phyloP scores from a whole-genome alignment of 2,329 filamentous ascomycete species.

The Hymenoscyphus fructigenus region DNA sequence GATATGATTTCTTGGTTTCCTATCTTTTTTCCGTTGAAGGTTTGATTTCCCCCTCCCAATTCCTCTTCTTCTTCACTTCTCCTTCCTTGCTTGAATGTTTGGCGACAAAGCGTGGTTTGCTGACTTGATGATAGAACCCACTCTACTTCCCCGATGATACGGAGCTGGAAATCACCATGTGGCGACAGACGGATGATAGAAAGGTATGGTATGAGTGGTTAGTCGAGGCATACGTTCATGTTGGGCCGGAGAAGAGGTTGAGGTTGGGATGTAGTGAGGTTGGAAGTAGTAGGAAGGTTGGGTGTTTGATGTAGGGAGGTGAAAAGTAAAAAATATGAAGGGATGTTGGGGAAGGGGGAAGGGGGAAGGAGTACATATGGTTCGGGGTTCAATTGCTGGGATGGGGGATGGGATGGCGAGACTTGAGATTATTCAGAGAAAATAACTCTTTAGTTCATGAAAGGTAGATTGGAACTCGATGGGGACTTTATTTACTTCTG shows the following conservation, averaged over 20 bases:
- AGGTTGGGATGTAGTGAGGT: conserved; percentile 66
- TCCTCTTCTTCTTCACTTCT: too few relatives aligned
- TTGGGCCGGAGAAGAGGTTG: conserved; percentile 59
- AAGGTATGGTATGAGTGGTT: conserved; percentile 99
- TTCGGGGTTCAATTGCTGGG: too few relatives aligned
- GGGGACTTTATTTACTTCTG: too few relatives aligned
- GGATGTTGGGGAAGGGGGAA: too few relatives aligned
- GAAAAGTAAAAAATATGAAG: too few relatives aligned
- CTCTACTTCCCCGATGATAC: conserved; percentile 81
- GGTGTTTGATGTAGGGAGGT: conserved; percentile 62
- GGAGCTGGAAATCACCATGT: conserved; percentile 90
- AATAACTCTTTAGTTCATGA: too few relatives aligned
- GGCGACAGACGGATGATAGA: conserved; percentile 90
- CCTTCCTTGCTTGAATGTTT: too few relatives aligned
- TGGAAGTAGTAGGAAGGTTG: conserved; percentile 67
- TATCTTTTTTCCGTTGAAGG: conserved; percentile 95
- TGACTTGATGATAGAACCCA: conserved; percentile 61
- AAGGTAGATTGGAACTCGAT: too few relatives aligned
- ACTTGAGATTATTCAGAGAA: too few relatives aligned
- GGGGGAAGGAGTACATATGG: too few relatives aligned
- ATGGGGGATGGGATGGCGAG: too few relatives aligned
- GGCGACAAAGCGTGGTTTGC: too few relatives aligned
- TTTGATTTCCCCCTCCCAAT: conserved; percentile 46
- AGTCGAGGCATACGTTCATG: conserved; percentile 76
- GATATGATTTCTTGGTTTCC: conserved; percentile 99